Evolutionary conservation across 2,329 filamentous ascomycete genomes (phyloP).

Genomic region (Cryphonectria radicalis): DNA sequence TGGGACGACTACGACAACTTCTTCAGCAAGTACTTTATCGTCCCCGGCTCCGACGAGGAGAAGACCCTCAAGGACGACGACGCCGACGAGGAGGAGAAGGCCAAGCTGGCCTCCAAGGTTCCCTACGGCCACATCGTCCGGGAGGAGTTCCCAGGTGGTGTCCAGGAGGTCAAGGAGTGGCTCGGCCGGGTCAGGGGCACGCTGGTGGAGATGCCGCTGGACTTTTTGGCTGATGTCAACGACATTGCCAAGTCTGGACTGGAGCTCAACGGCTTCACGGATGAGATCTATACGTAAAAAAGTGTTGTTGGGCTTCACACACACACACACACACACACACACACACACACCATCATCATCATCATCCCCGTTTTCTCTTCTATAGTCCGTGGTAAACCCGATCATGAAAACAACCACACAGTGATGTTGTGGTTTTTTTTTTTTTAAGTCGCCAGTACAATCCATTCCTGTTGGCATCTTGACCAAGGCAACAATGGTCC

Average conservation of each 20-base stretch:
- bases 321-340: too few species aligned
- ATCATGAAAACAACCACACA: background rate
- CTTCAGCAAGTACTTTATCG: conserved; percentile 69
- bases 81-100: conserved; percentile 50
- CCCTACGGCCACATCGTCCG: conserved; percentile 87
- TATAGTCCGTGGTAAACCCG: background rate
- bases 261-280: conserved; percentile 71
- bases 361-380: background rate
- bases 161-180: conserved; percentile 72
- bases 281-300: conserved; percentile 69
- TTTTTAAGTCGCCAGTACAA: background rate
- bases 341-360: too few species aligned
- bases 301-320: background rate
- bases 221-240: conserved; percentile 79
- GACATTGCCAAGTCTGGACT: conserved; percentile 86
- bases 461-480: background rate
- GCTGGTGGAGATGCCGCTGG: conserved; percentile 86
- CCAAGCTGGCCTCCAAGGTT: conserved; percentile 60
- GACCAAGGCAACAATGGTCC: background rate
- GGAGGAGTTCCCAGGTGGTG: conserved; percentile 75
- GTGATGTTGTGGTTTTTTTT: background rate
- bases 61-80: conserved; percentile 52
- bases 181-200: conserved; percentile 69
- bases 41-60: conserved; percentile 50
- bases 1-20: conserved; percentile 77